Evolutionary conservation across 2,329 filamentous ascomycete genomes (phyloP).

Genomic region (Plenodomus biglobosus): DNA sequence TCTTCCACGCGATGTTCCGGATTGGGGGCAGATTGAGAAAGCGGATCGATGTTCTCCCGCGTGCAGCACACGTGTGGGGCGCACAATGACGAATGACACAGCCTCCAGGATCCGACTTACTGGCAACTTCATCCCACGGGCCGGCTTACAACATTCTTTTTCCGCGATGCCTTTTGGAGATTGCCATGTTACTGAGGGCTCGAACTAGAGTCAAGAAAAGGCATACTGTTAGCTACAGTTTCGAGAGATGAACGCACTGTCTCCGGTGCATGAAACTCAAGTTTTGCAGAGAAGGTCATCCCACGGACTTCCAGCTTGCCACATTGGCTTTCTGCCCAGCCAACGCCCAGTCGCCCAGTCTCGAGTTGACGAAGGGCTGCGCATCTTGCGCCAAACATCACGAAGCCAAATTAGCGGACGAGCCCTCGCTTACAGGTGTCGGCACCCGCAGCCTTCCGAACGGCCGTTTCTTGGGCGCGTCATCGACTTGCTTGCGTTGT

Average conservation of each 20-base stretch:
- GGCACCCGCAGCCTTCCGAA: background rate
- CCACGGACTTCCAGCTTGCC: background rate
- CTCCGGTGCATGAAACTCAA: background rate
- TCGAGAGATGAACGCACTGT: background rate
- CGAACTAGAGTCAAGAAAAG: too few relatives aligned
- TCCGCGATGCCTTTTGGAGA: background rate
- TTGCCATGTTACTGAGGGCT: background rate
- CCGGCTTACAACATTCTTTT: conserved; percentile 5
- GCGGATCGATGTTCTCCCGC: conserved; percentile 18
- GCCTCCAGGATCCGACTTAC: background rate
- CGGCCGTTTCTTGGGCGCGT: background rate
- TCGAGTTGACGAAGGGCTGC: conserved; percentile 1
- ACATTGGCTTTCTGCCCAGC: conserved; percentile 1
- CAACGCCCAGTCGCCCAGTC: conserved; percentile 4
- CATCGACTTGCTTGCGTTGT: conserved; percentile 1
- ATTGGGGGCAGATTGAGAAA: conserved; percentile 3
- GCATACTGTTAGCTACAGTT: too few relatives aligned
- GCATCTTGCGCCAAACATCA: background rate
- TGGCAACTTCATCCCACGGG: conserved; percentile 1
- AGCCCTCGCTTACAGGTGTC: background rate
- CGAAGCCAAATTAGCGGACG: background rate
- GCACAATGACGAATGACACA: conserved; percentile 6
- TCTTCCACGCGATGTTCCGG: conserved; percentile 16
- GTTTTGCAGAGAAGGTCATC: background rate
- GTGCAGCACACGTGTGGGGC: background rate